These are phyloP conservation scores for Xerocomellus intermedius DNA, from an alignment of 768 basidiomycete species.

Conservation along the genomic window DNA sequence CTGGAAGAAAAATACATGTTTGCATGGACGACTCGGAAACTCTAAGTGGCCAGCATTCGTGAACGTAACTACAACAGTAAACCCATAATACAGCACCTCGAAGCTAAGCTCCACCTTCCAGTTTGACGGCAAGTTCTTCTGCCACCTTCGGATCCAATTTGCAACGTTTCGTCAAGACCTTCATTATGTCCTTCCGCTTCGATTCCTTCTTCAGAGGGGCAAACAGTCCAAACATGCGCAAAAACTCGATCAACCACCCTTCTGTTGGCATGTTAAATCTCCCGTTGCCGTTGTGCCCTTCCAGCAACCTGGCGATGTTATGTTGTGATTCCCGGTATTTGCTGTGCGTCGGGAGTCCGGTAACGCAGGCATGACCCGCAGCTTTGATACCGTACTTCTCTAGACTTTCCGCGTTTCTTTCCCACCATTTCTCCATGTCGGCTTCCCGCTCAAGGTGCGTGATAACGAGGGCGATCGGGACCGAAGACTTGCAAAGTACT, in stretches of 20 bases:
- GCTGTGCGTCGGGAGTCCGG: constrained; percentile 28
- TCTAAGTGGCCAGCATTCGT: background rate
- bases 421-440: constrained; percentile 37
- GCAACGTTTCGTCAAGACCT: constrained; percentile 32
- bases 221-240: constrained; percentile 26
- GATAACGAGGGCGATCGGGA: constrained; percentile 33
- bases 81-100: background rate
- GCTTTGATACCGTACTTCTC: constrained; percentile 26
- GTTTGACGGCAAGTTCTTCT: constrained; percentile 19
- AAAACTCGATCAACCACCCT: constrained; percentile 23
- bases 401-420: constrained; percentile 24
- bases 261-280: constrained; percentile 29
- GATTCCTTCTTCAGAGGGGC: constrained; percentile 20
- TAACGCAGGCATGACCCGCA: constrained; percentile 36
- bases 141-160: constrained; percentile 19
- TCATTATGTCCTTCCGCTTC: constrained; percentile 24
- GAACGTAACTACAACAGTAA: background rate
- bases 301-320: constrained; percentile 18
- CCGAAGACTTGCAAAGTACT: constrained; percentile 38
- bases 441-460: constrained; percentile 41
- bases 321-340: constrained; percentile 27
- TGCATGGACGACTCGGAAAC: constrained; percentile 4
- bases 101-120: constrained; percentile 7
- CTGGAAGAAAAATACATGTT: background rate
- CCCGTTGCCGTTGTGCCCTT: constrained; percentile 7